A percentile compares a stretch with the other conserved stretches of the same genome.
Evolutionary conservation across 345 rosid species (phyloP).

Genomic region (Raphanus raphanistrum): DNA sequence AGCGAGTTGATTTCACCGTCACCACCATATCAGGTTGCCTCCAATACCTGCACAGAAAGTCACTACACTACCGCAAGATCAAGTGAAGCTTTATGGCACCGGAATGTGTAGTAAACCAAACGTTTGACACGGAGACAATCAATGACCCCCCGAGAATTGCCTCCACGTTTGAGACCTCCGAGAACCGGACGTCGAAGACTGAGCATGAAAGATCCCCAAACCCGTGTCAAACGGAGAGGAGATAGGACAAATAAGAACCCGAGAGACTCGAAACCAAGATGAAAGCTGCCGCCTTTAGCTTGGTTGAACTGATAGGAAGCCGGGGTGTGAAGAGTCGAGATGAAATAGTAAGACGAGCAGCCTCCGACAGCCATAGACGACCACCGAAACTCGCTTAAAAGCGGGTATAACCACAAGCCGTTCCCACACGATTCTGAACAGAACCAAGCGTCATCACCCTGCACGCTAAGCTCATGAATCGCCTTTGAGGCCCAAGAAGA

Average conservation of each 20-base stretch:
- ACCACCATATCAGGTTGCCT: background rate
- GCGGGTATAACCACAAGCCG: background rate
- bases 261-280: background rate
- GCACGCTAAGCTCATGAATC: background rate
- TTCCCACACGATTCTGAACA: background rate
- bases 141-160: background rate
- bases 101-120: background rate
- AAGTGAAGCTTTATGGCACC: background rate
- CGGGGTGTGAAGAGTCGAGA: background rate
- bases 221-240: background rate
- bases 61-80: background rate
- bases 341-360: background rate
- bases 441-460: background rate
- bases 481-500: background rate
- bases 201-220: background rate
- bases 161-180: background rate
- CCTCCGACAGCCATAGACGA: background rate
- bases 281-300: background rate
- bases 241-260: background rate
- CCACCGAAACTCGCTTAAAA: background rate
- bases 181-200: background rate
- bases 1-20: background rate
- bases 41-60: background rate
- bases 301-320: background rate
- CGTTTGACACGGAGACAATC: background rate